Base-by-base conservation (phyloP, 352 stramenopile species). In the Globisporangium echinulatum region DNA sequence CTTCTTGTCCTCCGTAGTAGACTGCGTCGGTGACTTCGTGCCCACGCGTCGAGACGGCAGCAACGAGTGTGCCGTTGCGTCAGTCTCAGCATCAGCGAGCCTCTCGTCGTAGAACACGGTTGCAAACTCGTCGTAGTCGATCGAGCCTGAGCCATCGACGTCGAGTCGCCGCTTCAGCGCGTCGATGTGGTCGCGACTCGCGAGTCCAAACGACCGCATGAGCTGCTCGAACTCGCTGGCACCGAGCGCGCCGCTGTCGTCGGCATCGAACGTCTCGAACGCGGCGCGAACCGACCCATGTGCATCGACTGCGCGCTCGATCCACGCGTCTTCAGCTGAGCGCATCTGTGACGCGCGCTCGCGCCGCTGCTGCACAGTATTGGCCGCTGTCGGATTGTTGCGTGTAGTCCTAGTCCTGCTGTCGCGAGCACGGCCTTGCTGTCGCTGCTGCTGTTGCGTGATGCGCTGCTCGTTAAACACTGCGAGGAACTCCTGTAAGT, bases 81-180 rank as follows among this genome's bases (percentile, higher is more conserved):
- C 42, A 3, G 42, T 15, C 10, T 19, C n/a, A 4, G 46, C 50
- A 13, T 43, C 59, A 47, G 4, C 3, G 43, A 47, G 43, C 4
- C 62, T 51, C 9, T 47, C 48, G 47, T 85, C 75, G 42, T 84
- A 68, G 57, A 90, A 91, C n/a, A 85, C 66, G 2, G 68, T 79
- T 2, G 61, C 54, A 59, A 91, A 91, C 46, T 90, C 79, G 36
- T 88, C 77, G 37, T 77, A 91, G 39, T 82, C 72, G 36, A 91
- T 75, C 7, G 62, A 60, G 0, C 71, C 78, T 2, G 75, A 83
- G 7, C 53, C 42, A 42, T 88, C 76, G 0, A 65, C 50, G 50
- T 88, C 78, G 4, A 88, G 48, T 0, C 69, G 70, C 36, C 72
- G 70, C 37, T 81, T 72, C n/a, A 88, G 57, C 8, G 63, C 54